A percentile compares a stretch with the other conserved stretches of the same genome.
phyloP scores from a whole-genome alignment of 2,329 filamentous ascomycete species.

The Nemania serpens region DNA sequence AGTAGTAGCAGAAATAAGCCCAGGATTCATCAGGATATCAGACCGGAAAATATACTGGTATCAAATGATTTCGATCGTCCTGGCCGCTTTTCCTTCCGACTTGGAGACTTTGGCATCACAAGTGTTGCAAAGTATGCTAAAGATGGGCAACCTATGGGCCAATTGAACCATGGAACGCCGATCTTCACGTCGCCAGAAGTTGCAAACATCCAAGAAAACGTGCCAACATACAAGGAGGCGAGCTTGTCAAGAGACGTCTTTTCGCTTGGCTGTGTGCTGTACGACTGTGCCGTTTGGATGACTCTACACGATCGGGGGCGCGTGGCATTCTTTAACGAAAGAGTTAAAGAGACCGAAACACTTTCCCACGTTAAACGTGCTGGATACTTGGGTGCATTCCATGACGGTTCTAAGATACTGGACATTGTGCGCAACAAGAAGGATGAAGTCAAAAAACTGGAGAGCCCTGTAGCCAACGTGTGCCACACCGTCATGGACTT shows the following conservation, averaged over 20 bases:
- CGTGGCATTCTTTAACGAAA: neutral
- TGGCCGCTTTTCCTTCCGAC: neutral
- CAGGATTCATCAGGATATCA: slow-evolving; percentile 6
- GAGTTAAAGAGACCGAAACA: neutral
- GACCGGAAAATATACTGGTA: slow-evolving; percentile 13
- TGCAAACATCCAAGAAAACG: neutral
- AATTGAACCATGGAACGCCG: neutral
- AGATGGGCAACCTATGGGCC: neutral
- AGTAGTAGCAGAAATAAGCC: neutral
- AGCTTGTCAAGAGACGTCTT: neutral
- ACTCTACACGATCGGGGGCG: slow-evolving; percentile 1
- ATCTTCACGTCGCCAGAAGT: neutral
- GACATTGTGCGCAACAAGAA: neutral
- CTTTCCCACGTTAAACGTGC: neutral
- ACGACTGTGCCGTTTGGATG: slow-evolving; percentile 9
- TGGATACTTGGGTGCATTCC: neutral
- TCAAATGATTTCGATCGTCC: neutral
- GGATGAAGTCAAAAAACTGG: neutral
- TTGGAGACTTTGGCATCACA: slow-evolving; percentile 6
- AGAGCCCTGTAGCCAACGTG: neutral
- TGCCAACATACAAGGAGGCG: neutral
- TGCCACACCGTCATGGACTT: neutral
- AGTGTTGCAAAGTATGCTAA: neutral
- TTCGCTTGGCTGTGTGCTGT: slow-evolving; percentile 5
- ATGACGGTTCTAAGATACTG: neutral